Percentiles rank a stretch among this genome's conserved stretches.
Evolutionary conservation across 805 yeast genomes (phyloP).

Genomic region (Kazachstania africana): DNA sequence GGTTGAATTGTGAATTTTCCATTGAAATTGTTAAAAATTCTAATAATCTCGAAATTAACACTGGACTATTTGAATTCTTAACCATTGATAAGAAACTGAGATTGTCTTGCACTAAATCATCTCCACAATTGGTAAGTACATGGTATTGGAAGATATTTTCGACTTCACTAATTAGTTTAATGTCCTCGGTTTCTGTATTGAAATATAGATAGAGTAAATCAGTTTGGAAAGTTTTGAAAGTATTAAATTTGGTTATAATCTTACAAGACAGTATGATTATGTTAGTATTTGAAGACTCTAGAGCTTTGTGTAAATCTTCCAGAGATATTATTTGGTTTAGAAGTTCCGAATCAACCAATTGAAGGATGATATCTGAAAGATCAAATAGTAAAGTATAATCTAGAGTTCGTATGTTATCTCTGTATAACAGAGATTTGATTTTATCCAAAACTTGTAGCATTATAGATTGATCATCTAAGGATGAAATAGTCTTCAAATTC

Average conservation of each 20-base stretch:
- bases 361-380: slow-evolving; percentile 11
- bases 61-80: slow-evolving; percentile 8
- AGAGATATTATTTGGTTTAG: slow-evolving; percentile 12
- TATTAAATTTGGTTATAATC: slow-evolving; percentile 18
- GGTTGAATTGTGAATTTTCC: no score
- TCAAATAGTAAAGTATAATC: slow-evolving; percentile 16
- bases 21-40: slow-evolving; percentile 13
- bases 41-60: slow-evolving; percentile 13
- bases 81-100: slow-evolving; percentile 7
- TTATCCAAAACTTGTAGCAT: no score
- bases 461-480: no score
- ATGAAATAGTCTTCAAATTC: no score
- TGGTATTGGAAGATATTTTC: slow-evolving; percentile 15
- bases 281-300: slow-evolving; percentile 11
- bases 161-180: slow-evolving; percentile 15
- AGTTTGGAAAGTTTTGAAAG: slow-evolving; percentile 17
- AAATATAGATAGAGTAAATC: slow-evolving; percentile 13
- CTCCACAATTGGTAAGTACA: slow-evolving; percentile 8
- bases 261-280: slow-evolving; percentile 17
- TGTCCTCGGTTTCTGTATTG: slow-evolving; percentile 10
- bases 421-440: slow-evolving; percentile 8
- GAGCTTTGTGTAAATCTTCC: slow-evolving; percentile 14
- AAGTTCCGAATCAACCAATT: slow-evolving; percentile 15
- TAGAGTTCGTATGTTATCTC: slow-evolving; percentile 3
- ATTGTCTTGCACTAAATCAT: slow-evolving; percentile 17